A percentile compares a stretch with the other conserved stretches of the same genome.
Evolutionary conservation across 768 basidiomycete genomes (phyloP).

Genomic region (Fomitopsis pulvina): DNA sequence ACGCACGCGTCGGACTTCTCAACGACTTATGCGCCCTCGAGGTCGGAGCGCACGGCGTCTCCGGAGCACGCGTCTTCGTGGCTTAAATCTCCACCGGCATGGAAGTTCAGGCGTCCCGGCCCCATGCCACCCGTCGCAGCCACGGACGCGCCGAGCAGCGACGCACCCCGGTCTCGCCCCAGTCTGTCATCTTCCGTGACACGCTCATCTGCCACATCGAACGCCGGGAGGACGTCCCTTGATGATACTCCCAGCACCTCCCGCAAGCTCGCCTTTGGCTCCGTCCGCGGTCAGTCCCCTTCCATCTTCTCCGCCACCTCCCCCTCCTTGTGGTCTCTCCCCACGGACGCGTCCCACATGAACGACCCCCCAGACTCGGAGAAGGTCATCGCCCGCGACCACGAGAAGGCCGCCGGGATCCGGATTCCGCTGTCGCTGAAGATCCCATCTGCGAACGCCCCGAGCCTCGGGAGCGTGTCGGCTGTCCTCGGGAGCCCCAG

Average conservation of each 20-base stretch:
- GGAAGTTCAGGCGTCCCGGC: constrained; percentile 38
- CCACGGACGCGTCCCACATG: constrained; percentile 33
- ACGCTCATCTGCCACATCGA: constrained; percentile 37
- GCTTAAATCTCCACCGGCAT: constrained; percentile 7
- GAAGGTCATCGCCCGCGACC: constrained; percentile 23
- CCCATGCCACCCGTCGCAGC: constrained; percentile 52
- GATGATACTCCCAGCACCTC: constrained; percentile 30
- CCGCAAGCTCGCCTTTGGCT: constrained; percentile 28
- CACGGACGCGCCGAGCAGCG: constrained; percentile 2
- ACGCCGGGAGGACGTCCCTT: constrained; percentile 28
- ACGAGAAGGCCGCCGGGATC: constrained; percentile 22
- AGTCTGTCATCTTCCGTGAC: constrained; percentile 59
- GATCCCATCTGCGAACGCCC: constrained; percentile 7
- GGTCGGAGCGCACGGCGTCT: constrained; percentile 7
- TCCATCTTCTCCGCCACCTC: constrained; percentile 28
- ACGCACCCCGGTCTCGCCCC: constrained; percentile 35
- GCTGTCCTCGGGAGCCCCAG: constrained; percentile 26
- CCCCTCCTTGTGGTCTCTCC: constrained; percentile 33
- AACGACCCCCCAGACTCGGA: constrained; percentile 28
- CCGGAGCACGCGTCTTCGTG: constrained; percentile 9
- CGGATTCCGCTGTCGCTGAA: constrained; percentile 28
- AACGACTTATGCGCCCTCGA: constrained; percentile 24
- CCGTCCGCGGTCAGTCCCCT: constrained; percentile 28
- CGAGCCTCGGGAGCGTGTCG: constrained; percentile 15
- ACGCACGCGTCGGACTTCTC: constrained; percentile 45